Conservation (phyloP, 352 stramenopile species). For the Thalassiosira allenii region DNA sequence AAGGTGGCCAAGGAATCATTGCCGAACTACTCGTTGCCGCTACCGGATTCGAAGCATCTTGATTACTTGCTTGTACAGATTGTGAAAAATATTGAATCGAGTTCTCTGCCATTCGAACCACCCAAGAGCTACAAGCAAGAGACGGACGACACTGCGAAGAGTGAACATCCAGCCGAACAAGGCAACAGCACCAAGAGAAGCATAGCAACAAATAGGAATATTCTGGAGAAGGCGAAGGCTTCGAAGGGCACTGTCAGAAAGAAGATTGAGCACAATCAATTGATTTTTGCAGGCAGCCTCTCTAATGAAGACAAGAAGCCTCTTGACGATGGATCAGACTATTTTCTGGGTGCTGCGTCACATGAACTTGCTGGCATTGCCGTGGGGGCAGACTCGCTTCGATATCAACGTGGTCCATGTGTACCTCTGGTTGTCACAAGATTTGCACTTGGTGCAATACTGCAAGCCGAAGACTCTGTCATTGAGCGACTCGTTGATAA, state of each 20-base stretch:
- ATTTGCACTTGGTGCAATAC: conserved; percentile 75
- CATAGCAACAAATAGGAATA: conserved; percentile 41
- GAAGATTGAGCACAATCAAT: neutral
- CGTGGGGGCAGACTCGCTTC: conserved; percentile 77
- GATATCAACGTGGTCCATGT: conserved; percentile 76
- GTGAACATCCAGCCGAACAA: conserved; percentile 20
- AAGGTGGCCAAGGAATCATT: conserved; percentile 25
- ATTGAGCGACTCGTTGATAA: conserved; percentile 54
- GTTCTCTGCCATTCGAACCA: conserved; percentile 8
- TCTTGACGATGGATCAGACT: conserved; percentile 78
- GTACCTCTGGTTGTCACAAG: conserved; percentile 83
- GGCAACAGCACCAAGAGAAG: conserved; percentile 15
- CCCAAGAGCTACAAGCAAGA: conserved; percentile 11
- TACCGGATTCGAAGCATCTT: conserved; percentile 81
- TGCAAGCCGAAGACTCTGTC: conserved; percentile 70
- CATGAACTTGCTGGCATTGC: conserved; percentile 75
- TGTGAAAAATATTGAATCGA: conserved; percentile 68
- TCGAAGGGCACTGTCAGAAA: neutral
- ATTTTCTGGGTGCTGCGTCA: conserved; percentile 77
- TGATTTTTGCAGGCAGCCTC: conserved; percentile 54
- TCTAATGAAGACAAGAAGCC: conserved; percentile 51
- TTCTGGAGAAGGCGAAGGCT: conserved; percentile 29
- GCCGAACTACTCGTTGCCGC: conserved; percentile 53
- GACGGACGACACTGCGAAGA: neutral
- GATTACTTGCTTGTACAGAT: conserved; percentile 73